Percentiles rank a stretch among this genome's conserved stretches.
phyloP scores from a whole-genome alignment of 768 basidiomycete species.

The Kwoniella europaea region DNA sequence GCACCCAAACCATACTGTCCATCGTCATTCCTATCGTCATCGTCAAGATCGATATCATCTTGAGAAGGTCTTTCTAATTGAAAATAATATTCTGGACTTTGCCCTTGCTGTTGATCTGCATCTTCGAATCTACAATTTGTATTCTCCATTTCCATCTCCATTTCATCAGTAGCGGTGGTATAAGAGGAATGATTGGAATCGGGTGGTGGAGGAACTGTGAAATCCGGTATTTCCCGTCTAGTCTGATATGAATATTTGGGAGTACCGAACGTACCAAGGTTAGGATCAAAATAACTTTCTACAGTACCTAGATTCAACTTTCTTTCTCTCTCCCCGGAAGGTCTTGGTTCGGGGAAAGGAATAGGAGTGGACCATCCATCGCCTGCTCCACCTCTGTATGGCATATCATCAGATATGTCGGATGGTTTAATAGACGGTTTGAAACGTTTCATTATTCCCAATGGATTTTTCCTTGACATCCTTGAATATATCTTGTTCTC shows the following conservation, averaged over 20 bases:
- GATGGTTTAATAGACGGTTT: not conserved
- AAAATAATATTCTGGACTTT: constrained; percentile 20
- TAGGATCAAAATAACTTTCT: constrained; percentile 20
- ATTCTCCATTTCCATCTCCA: not conserved
- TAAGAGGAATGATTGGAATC: constrained; percentile 12
- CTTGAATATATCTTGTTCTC: not conserved
- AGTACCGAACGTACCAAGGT: constrained; percentile 8
- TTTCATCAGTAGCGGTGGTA: not conserved
- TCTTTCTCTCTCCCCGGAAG: constrained; percentile 3
- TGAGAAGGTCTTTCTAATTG: constrained; percentile 10
- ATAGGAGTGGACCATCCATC: constrained; percentile 21
- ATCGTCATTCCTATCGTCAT: constrained; percentile 2
- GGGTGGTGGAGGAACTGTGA: constrained; percentile 14
- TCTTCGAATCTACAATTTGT: constrained; percentile 6
- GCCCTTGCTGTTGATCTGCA: not conserved
- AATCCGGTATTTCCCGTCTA: constrained; percentile 13
- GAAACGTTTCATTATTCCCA: constrained; percentile 24
- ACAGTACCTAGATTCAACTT: constrained; percentile 16
- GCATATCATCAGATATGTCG: constrained; percentile 7
- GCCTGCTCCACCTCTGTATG: constrained; percentile 9
- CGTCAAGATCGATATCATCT: constrained; percentile 5
- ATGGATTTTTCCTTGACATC: constrained; percentile 15
- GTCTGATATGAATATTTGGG: not conserved
- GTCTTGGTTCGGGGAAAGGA: constrained; percentile 14
- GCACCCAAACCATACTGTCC: not conserved